These are phyloP conservation scores for Escovopsis weberi DNA, from an alignment of 2,329 filamentous ascomycete genomes.

Conservation along the genomic window DNA sequence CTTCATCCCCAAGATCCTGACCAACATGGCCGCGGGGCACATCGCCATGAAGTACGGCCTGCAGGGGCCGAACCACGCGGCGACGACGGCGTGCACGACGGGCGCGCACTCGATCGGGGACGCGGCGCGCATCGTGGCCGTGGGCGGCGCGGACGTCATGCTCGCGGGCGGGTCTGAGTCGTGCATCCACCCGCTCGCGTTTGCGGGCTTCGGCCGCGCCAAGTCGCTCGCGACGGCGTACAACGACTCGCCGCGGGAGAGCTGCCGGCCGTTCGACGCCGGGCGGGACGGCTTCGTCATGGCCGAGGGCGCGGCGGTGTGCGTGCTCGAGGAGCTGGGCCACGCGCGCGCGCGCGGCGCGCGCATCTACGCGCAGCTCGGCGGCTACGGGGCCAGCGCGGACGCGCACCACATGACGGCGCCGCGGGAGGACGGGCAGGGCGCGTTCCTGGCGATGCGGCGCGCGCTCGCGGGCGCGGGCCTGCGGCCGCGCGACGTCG, in stretches of 20 bases:
- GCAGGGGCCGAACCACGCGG: conserved; percentile 80
- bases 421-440: conserved; percentile 66
- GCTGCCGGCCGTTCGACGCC: conserved; percentile 79
- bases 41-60: conserved; percentile 88
- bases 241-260: conserved; percentile 54
- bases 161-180: conserved; percentile 89
- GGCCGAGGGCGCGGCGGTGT: conserved; percentile 75
- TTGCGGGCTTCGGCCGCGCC: conserved; percentile 81
- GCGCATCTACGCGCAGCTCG: conserved; percentile 74
- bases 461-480: conserved; percentile 61
- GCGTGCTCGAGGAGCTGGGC: conserved; percentile 79
- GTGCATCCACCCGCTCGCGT: conserved; percentile 85
- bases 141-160: conserved; percentile 89
- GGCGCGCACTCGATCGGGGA: conserved; percentile 91
- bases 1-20: conserved; percentile 84
- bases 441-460: conserved; percentile 74
- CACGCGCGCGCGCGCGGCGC: conserved; percentile 72
- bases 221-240: conserved; percentile 71
- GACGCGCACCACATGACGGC: conserved; percentile 93
- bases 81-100: conserved; percentile 90
- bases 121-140: conserved; percentile 81
- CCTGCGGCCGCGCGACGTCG: conserved; percentile 54
- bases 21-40: conserved; percentile 90
- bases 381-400: conserved; percentile 77
- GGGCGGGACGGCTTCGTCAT: conserved; percentile 79